Percentiles rank a stretch among this genome's conserved stretches.
Conservation (phyloP, 2,329 filamentous ascomycete genomes). For the Aureobasidium sp. region DNA sequence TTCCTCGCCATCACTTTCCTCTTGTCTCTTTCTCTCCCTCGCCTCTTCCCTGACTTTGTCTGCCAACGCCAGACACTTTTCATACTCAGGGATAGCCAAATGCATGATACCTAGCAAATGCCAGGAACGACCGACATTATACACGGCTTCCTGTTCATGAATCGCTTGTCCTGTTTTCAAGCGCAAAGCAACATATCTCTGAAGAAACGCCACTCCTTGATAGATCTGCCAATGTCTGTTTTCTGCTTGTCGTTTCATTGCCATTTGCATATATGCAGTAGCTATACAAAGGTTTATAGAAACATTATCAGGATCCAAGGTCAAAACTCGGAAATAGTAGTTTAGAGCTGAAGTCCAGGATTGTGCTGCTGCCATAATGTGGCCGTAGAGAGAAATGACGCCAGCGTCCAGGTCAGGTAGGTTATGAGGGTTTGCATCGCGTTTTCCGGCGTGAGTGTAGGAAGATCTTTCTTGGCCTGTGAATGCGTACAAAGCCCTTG, state of each 20-base stretch:
- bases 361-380: constrained; percentile 77
- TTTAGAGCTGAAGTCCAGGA: constrained; percentile 79
- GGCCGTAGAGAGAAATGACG: constrained; percentile 80
- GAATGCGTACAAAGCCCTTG: constrained; percentile 39
- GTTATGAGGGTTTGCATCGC: constrained; percentile 21
- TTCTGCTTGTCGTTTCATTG: constrained; percentile 79
- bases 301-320: constrained; percentile 68
- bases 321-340: constrained; percentile 65
- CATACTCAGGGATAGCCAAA: constrained; percentile 67
- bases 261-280: constrained; percentile 79
- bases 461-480: constrained; percentile 33
- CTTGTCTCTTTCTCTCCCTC: constrained; percentile 25
- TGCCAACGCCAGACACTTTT: constrained; percentile 48
- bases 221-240: constrained; percentile 83
- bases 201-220: constrained; percentile 77
- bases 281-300: constrained; percentile 76
- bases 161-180: constrained; percentile 30
- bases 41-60: constrained; percentile 36
- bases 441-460: constrained; percentile 32
- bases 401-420: constrained; percentile 61
- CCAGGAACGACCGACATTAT: constrained; percentile 70
- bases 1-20: not conserved
- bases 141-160: constrained; percentile 68
- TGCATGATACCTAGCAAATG: constrained; percentile 67
- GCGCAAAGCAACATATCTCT: constrained; percentile 62